phyloP scores from a whole-genome alignment of 305 asterid species.

The Salvia sclarea region DNA sequence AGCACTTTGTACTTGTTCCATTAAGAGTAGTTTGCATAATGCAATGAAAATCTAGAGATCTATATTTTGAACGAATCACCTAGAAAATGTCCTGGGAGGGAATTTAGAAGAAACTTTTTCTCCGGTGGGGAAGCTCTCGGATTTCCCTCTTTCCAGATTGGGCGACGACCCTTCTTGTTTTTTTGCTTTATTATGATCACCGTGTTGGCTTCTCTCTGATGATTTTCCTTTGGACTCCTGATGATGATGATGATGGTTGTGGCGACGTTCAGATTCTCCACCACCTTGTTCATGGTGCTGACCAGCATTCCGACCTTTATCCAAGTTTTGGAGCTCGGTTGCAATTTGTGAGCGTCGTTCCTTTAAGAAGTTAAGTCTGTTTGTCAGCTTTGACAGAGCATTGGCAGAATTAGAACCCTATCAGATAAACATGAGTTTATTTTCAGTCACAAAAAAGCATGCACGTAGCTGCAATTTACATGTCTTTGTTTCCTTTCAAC shows the following conservation, averaged over 20 bases:
- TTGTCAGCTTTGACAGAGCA: conserved; percentile 87
- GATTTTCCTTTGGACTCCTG: conserved; percentile 47
- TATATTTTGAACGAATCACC: conserved; percentile 46
- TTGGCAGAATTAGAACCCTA: conserved; percentile 73
- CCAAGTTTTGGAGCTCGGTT: conserved; percentile 65
- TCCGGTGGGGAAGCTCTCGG: conserved; percentile 54
- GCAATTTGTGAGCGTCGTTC: conserved; percentile 82
- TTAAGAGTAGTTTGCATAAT: conserved; percentile 30
- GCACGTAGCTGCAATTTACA: not conserved
- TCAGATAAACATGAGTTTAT: conserved; percentile 34
- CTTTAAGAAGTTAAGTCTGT: conserved; percentile 91
- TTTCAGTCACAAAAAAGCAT: conserved; percentile 19
- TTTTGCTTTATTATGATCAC: conserved; percentile 42
- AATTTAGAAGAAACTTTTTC: conserved; percentile 47
- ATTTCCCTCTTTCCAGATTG: conserved; percentile 52
- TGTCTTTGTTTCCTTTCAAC: not conserved
- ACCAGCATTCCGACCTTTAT: conserved; percentile 47
- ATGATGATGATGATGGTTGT: conserved; percentile 11
- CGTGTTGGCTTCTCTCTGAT: conserved; percentile 39
- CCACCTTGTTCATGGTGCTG: conserved; percentile 43
- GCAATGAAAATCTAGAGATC: conserved; percentile 19
- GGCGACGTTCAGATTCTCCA: conserved; percentile 39
- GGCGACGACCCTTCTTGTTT: conserved; percentile 41
- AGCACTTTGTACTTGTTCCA: conserved; percentile 8
- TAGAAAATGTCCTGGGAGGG: conserved; percentile 57